phyloP scores from a whole-genome alignment of 805 yeast genomes.

The Blastobotrys peoriensis region DNA sequence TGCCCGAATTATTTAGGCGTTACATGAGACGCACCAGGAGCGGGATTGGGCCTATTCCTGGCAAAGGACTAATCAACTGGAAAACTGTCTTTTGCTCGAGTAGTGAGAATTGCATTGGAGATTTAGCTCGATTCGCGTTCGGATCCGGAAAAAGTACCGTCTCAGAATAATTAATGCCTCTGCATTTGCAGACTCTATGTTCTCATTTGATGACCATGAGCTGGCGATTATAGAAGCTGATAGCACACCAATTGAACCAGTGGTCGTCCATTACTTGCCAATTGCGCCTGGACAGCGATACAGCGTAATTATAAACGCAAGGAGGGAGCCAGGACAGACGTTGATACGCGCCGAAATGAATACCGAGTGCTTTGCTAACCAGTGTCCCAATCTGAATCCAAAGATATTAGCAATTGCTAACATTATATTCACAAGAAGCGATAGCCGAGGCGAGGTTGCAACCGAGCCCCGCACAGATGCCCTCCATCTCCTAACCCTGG shows the following conservation, averaged over 20 bases:
- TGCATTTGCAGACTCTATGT: constrained; percentile 25
- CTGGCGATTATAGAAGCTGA: constrained; percentile 30
- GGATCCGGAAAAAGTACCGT: constrained; percentile 13
- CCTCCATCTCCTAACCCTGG: too few species aligned
- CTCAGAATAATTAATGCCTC: constrained; percentile 28
- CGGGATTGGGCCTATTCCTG: constrained; percentile 34
- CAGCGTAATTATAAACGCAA: constrained; percentile 46
- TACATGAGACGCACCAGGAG: constrained; percentile 37
- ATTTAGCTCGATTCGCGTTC: constrained; percentile 5
- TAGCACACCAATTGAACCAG: constrained; percentile 22
- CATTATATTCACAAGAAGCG: too few species aligned
- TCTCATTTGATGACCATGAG: constrained; percentile 26
- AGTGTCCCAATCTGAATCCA: constrained; percentile 35
- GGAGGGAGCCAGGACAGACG: constrained; percentile 2
- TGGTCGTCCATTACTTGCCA: constrained; percentile 18
- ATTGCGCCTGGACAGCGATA: constrained; percentile 77
- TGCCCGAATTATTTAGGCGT: constrained; percentile 30
- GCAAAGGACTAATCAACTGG: constrained; percentile 40
- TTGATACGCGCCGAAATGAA: constrained; percentile 27
- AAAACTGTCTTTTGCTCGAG: constrained; percentile 26
- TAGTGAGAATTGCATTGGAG: neutral
- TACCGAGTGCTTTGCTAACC: constrained; percentile 55
- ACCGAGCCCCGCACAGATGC: too few species aligned
- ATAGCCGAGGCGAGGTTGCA: too few species aligned
- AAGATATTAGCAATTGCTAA: constrained; percentile 47